These are phyloP conservation scores for Euphorbia lathyris DNA, from an alignment of 345 rosid species.

Conservation along the genomic window DNA sequence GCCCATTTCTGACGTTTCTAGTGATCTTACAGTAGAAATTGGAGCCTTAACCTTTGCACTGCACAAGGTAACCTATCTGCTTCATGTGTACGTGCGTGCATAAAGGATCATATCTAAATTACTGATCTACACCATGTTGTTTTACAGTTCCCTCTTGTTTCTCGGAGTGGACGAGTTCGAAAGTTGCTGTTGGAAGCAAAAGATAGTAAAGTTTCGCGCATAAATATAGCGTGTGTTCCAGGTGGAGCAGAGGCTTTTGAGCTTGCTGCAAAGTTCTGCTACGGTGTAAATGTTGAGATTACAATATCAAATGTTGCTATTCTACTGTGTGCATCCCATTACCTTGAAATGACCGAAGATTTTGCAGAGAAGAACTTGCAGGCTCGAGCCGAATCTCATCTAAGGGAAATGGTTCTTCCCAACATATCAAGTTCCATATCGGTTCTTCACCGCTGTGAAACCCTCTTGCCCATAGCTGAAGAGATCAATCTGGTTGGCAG, in stretches of 20 bases:
- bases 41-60: conserved; percentile 84
- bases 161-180: conserved; percentile 81
- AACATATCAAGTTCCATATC: conserved; percentile 64
- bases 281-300: conserved; percentile 72
- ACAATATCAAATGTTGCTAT: conserved; percentile 64
- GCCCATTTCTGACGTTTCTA: conserved; percentile 95
- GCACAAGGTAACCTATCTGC: conserved; percentile 63
- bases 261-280: conserved; percentile 96
- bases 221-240: conserved; percentile 58
- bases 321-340: conserved; percentile 65
- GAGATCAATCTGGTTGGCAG: conserved; percentile 68
- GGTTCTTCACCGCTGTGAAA: conserved; percentile 76
- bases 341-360: conserved; percentile 92
- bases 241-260: conserved; percentile 93
- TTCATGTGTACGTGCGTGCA: not conserved
- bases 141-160: conserved; percentile 87
- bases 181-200: conserved; percentile 66
- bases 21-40: conserved; percentile 82
- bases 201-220: conserved; percentile 58
- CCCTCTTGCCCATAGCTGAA: conserved; percentile 66
- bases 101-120: not conserved
- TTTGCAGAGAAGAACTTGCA: conserved; percentile 73
- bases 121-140: not conserved
- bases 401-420: conserved; percentile 63
- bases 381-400: conserved; percentile 54